phyloP scores from a whole-genome alignment of 306 rosid species.

The peach (Prunus persica) region DNA sequence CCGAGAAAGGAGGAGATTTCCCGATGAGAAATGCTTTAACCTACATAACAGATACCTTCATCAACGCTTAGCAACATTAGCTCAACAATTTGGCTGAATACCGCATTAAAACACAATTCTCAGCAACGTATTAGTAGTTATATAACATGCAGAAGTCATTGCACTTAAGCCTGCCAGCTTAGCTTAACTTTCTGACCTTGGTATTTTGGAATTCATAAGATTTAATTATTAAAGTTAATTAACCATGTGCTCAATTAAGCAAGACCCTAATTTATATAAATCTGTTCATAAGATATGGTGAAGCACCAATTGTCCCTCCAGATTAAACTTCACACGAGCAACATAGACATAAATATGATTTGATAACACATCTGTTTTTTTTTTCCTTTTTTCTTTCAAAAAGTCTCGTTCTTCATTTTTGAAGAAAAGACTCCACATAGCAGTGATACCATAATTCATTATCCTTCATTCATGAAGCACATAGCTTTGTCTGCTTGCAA shows the following conservation, averaged over 20 bases:
- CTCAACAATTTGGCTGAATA: conserved; percentile 9
- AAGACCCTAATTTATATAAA: neutral
- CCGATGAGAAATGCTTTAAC: conserved; percentile 81
- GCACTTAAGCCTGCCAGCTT: neutral
- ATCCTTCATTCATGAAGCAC: neutral
- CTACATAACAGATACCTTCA: conserved; percentile 35
- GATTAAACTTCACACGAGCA: neutral
- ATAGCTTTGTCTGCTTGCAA: neutral
- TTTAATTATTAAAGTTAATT: neutral
- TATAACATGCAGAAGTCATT: neutral
- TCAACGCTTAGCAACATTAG: neutral
- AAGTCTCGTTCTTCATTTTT: neutral
- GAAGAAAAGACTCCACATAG: neutral
- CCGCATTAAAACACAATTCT: neutral
- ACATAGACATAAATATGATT: neutral
- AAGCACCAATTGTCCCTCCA: neutral
- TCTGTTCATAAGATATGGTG: neutral
- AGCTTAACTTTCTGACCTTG: neutral
- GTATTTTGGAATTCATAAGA: neutral
- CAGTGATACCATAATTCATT: neutral
- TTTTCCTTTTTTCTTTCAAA: neutral
- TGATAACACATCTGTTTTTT: neutral
- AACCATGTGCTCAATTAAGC: neutral
- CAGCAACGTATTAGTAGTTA: neutral
- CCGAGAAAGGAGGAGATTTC: conserved; percentile 65